Conservation (phyloP, 257 asterid genomes). For the Solanum arcanum region DNA sequence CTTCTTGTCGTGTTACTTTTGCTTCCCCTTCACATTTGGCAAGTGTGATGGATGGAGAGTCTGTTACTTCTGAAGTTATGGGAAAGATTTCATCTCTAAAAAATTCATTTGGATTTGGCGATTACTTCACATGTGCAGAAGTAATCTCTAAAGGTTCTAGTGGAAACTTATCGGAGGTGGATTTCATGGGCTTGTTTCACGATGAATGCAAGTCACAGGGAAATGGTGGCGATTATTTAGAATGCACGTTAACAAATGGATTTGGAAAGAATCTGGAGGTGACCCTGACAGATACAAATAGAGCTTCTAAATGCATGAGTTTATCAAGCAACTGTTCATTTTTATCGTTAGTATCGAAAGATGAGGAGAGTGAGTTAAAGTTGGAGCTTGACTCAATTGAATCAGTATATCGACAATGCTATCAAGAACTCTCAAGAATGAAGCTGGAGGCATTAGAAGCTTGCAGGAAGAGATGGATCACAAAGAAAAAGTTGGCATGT, state of each 20-base stretch:
- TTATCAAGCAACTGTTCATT: slow-evolving; percentile 19
- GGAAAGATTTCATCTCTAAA: slow-evolving; percentile 17
- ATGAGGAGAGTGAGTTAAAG: slow-evolving; percentile 10
- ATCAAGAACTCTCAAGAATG: slow-evolving; percentile 17
- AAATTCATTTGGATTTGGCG: slow-evolving; percentile 3
- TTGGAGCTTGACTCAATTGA: slow-evolving; percentile 23
- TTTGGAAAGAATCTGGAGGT: slow-evolving; percentile 8
- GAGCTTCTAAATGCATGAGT: slow-evolving; percentile 11
- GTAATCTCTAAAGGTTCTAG: slow-evolving; percentile 12
- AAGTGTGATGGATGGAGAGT: slow-evolving; percentile 11
- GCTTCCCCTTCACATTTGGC: slow-evolving; percentile 10
- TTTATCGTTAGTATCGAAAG: slow-evolving; percentile 11
- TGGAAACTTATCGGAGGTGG: slow-evolving; percentile 25
- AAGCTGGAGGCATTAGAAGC: slow-evolving; percentile 29
- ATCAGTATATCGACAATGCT: slow-evolving; percentile 19
- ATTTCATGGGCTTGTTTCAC: slow-evolving; percentile 14
- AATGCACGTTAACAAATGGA: slow-evolving; percentile 13
- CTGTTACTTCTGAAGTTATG: slow-evolving; percentile 22
- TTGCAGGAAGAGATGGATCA: slow-evolving; percentile 35
- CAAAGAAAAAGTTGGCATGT: slow-evolving; percentile 15
- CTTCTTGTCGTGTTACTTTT: slow-evolving; percentile 10
- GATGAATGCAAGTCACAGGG: slow-evolving; percentile 24
- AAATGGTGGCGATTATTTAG: slow-evolving; percentile 6
- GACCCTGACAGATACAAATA: neutral
- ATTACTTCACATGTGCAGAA: neutral